Conservation (phyloP, 352 stramenopile species). For the Pythium oligandrum region DNA sequence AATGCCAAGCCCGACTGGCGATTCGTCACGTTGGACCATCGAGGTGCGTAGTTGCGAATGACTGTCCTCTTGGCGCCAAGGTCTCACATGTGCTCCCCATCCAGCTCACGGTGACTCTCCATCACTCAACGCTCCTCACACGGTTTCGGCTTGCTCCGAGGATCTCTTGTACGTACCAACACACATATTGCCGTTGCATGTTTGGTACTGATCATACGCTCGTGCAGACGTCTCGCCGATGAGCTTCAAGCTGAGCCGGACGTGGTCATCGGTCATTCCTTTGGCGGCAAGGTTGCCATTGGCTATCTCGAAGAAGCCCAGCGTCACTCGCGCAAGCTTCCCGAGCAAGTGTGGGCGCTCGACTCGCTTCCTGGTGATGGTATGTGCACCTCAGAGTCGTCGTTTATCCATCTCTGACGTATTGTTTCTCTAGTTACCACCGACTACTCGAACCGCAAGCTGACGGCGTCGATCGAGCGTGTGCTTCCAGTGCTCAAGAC, state of each 20-base stretch:
- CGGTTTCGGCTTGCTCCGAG: constrained; percentile 55
- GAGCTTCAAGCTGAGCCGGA: constrained; percentile 52
- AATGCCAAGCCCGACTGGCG: constrained; percentile 33
- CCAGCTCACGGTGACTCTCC: constrained; percentile 70
- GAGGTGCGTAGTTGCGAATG: constrained; percentile 26
- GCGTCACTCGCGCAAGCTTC: constrained; percentile 29
- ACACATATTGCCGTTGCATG: not conserved
- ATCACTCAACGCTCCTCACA: constrained; percentile 57
- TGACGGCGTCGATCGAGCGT: constrained; percentile 68
- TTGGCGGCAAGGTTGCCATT: constrained; percentile 74
- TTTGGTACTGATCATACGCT: no score
- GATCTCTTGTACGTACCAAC: constrained; percentile 50
- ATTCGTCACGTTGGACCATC: constrained; percentile 62
- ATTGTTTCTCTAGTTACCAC: constrained; percentile 27
- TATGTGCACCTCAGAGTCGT: constrained; percentile 7
- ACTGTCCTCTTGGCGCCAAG: no score
- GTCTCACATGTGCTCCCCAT: no score
- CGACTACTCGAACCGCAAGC: constrained; percentile 56
- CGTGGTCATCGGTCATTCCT: constrained; percentile 69
- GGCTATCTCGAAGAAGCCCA: constrained; percentile 57
- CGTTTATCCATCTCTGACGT: not conserved
- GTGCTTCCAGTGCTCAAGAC: constrained; percentile 66
- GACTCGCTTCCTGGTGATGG: constrained; percentile 67
- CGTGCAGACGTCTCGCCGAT: constrained; percentile 36
- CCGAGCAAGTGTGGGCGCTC: constrained; percentile 64